Percentiles rank a stretch among this genome's conserved stretches.
Conservation (phyloP, 176 grass and related monocot species). For the Puccinellia tenuiflora region DNA sequence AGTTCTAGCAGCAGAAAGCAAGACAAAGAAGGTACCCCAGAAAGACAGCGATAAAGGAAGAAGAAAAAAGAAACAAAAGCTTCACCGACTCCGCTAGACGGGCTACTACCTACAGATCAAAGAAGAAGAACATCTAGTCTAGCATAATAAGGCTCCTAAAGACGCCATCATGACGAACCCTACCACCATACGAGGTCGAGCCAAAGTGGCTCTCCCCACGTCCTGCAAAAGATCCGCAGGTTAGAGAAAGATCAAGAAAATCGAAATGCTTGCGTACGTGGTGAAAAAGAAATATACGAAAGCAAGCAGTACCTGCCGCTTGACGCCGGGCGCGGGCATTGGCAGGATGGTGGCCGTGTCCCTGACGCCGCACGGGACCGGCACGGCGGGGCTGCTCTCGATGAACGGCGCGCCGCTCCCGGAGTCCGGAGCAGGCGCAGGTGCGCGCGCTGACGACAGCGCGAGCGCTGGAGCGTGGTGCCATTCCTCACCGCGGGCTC, state of each 20-base stretch:
- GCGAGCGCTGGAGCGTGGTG: neutral
- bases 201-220: neutral
- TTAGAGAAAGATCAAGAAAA: neutral
- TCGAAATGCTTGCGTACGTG: neutral
- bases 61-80: neutral
- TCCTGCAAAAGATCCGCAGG: constrained; percentile 13
- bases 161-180: constrained; percentile 20
- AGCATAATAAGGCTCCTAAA: constrained; percentile 32
- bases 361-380: constrained; percentile 67
- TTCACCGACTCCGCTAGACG: constrained; percentile 2
- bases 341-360: constrained; percentile 82
- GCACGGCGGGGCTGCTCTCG: constrained; percentile 78
- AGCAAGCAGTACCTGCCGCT: constrained; percentile 37
- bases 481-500: neutral
- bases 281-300: neutral
- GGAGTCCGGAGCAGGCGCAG: constrained; percentile 31
- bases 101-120: neutral
- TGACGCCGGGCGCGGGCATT: constrained; percentile 46
- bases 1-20: neutral
- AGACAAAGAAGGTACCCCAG: neutral
- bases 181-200: neutral
- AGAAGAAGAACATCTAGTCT: neutral
- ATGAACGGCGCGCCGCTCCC: constrained; percentile 48
- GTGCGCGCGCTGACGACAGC: constrained; percentile 8
- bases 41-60: constrained; percentile 2